phyloP scores from a whole-genome alignment of 306 rosid species.

The Pyrus communis region DNA sequence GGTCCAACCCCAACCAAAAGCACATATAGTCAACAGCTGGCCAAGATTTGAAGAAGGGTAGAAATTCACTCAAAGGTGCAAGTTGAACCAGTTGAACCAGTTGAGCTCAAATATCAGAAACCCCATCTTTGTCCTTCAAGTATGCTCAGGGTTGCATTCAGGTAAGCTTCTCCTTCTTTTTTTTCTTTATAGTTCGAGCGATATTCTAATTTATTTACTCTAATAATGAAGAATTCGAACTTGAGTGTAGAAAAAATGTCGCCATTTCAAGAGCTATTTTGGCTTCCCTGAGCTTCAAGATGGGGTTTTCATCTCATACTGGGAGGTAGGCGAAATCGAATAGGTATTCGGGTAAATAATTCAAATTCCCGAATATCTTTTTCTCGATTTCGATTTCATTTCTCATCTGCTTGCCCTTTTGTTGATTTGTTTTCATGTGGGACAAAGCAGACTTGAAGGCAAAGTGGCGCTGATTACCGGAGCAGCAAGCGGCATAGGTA shows the following conservation, averaged over 20 bases:
- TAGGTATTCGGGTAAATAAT: not conserved
- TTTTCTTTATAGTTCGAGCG: not conserved
- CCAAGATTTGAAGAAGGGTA: not conserved
- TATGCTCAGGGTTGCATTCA: not conserved
- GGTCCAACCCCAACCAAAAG: not conserved
- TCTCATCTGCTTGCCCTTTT: not conserved
- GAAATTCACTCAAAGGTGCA: not conserved
- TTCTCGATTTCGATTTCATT: not conserved
- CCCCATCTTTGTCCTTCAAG: not conserved
- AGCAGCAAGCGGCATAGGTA: constrained; percentile 91
- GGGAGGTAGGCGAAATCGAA: not conserved
- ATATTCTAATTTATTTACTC: no score
- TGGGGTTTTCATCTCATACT: constrained; percentile 37
- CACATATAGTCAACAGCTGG: not conserved
- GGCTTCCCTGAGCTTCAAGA: constrained; percentile 38
- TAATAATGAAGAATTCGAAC: no score
- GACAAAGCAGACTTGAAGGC: constrained; percentile 52
- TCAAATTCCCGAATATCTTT: not conserved
- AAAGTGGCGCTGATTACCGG: constrained; percentile 95
- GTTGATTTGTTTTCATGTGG: not conserved
- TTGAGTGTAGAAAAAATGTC: constrained; percentile 15
- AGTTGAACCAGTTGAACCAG: not conserved
- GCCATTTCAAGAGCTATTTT: constrained; percentile 21
- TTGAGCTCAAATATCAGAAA: not conserved
- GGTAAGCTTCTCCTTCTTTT: not conserved